phyloP scores from a whole-genome alignment of 495 filamentous ascomycete species.

The Aspergillus saccharolyticus region DNA sequence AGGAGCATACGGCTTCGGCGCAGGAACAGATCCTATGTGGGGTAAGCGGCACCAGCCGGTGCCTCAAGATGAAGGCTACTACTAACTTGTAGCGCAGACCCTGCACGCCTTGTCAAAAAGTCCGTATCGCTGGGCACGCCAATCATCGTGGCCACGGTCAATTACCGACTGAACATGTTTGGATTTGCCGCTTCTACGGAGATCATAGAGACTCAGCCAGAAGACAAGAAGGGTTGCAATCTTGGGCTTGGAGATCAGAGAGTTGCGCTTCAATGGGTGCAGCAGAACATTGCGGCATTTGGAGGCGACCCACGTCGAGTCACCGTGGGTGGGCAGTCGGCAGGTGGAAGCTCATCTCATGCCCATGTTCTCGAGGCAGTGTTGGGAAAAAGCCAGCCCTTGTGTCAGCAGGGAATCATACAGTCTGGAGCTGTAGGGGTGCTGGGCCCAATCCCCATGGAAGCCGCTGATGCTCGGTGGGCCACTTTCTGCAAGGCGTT shows the following conservation, averaged over 20 bases:
- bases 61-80: not conserved
- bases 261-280: conserved; percentile 27
- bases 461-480: not conserved
- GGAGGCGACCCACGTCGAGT: conserved; percentile 28
- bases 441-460: conserved; percentile 1
- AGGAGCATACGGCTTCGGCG: not conserved
- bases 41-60: not conserved
- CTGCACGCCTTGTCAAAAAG: not conserved
- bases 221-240: conserved; percentile 8
- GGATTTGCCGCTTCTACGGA: conserved; percentile 1
- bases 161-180: conserved; percentile 3
- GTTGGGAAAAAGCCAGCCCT: not conserved
- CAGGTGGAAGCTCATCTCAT: conserved; percentile 13
- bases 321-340: conserved; percentile 25
- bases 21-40: conserved; percentile 2
- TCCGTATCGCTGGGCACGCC: not conserved
- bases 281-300: conserved; percentile 24
- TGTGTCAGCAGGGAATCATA: not conserved
- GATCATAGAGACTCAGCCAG: not conserved
- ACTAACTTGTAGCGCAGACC: not conserved
- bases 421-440: conserved; percentile 5
- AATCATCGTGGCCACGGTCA: not conserved
- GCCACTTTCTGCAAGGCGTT: not conserved
- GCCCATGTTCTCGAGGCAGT: conserved; percentile 2
- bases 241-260: conserved; percentile 26